Evolutionary conservation across 2,329 filamentous ascomycete species (phyloP), one percentile per base, ranked within the genome.

Genomic region (Sclerotiophoma versabilis): DNA sequence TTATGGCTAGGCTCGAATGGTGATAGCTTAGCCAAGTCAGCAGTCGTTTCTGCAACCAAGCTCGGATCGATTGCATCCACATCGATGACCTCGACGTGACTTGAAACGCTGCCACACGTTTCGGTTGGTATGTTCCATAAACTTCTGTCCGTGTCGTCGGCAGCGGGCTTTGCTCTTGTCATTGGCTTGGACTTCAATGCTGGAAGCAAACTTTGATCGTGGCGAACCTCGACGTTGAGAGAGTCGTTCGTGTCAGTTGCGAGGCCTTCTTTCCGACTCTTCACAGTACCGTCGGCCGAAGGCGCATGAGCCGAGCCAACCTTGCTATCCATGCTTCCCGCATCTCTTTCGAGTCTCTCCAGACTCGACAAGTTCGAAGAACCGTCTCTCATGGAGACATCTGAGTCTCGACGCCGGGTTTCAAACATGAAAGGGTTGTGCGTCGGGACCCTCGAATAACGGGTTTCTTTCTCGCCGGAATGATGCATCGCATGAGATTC

Each of bases 181-280:
- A n/a, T 37, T 8, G 25, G 11, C 8, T 48, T 38, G 5, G 27
- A 19, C 6, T 22, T 6, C 12, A 41, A 15, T 3, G 15, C 41
- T 19, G 54, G 51, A 9, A 63, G 50, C 10, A 58, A 32, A 33
- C 58, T 63, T 30, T 66, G 53, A 26, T 68, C 60, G 19, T 69
- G 62, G 9, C 61, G 57, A 15, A 45, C 25, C 9, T 42, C 46
- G 15, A 55, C 50, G 8, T 60, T 47, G n/a, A 54, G 34, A 6
- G 29, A 32, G 17, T 49, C 29, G 36, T 15, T 19, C 2, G 20
- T 10, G 25, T 52, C 22, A 54, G 49, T 8, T 48, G 44, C 14
- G 41, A 53, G 26, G 33, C 61, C 65, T 48, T 73, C 70, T 37
- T 73, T 74, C 25, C 64, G 63, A 22, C 65, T 66, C 49, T 62